Evolutionary conservation across 352 stramenopile genomes (phyloP).

Genomic region (Phytophthora citricola): DNA sequence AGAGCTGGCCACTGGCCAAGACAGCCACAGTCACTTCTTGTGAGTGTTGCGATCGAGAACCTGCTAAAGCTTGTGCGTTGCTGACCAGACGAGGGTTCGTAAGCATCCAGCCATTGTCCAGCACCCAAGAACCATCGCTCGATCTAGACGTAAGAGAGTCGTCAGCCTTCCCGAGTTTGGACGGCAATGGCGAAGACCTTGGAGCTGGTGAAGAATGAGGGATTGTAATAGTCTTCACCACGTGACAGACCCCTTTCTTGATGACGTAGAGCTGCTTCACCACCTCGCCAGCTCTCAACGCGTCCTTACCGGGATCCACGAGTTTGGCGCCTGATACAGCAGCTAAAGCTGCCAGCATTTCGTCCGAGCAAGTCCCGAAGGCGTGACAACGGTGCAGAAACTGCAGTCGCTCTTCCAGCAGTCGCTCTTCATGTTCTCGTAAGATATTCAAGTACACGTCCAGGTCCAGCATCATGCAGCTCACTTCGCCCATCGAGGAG

Average conservation of each 20-base stretch:
- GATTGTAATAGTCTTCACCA: conserved; percentile 62
- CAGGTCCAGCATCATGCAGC: conserved; percentile 60
- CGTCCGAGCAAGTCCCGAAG: conserved; percentile 64
- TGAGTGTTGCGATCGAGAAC: conserved; percentile 22
- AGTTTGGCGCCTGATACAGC: conserved; percentile 56
- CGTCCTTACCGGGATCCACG: conserved; percentile 60
- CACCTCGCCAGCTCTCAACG: conserved; percentile 60
- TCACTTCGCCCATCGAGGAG: conserved; percentile 60
- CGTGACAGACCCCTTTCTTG: conserved; percentile 73
- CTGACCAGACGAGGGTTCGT: conserved; percentile 76
- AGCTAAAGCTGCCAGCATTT: conserved; percentile 55
- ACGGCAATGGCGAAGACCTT: not conserved
- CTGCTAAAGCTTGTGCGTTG: conserved; percentile 38
- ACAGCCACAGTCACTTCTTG: conserved; percentile 68
- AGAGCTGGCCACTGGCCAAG: conserved; percentile 72
- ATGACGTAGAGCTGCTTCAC: conserved; percentile 74
- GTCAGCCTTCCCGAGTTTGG: conserved; percentile 17
- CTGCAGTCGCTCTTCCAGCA: conserved; percentile 56
- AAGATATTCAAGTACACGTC: conserved; percentile 60
- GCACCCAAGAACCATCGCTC: conserved; percentile 73
- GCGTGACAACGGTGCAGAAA: conserved; percentile 69
- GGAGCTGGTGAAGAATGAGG: conserved; percentile 11
- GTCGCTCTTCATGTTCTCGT: conserved; percentile 46
- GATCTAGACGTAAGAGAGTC: conserved; percentile 41
- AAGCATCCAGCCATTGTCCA: conserved; percentile 86